A percentile compares a stretch with the other conserved stretches of the same genome.
Conservation (phyloP, 192 early-diverging fungal genomes). For the Neocallimastix lanati region DNA sequence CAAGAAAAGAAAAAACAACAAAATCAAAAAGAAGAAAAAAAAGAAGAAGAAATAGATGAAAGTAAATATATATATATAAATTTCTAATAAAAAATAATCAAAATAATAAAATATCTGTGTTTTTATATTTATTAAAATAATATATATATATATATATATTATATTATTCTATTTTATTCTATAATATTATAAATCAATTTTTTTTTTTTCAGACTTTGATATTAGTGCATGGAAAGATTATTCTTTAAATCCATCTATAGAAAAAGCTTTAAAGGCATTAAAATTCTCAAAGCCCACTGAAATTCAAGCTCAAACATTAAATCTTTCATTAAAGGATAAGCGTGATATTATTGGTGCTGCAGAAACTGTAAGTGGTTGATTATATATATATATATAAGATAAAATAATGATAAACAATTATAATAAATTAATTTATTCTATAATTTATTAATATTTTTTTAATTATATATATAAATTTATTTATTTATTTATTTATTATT, state of each 20-base stretch:
- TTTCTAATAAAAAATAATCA: too few relatives aligned
- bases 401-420: too few relatives aligned
- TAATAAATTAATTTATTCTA: too few relatives aligned
- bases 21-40: neutral
- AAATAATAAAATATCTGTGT: too few relatives aligned
- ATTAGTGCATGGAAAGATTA: conserved; percentile 54
- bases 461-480: too few relatives aligned
- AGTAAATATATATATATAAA: conserved; percentile 1
- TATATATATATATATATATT: too few relatives aligned
- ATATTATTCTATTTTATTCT: too few relatives aligned
- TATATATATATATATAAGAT: conserved; percentile 1
- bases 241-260: conserved; percentile 29
- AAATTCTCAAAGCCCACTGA: conserved; percentile 63
- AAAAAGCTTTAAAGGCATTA: conserved; percentile 47
- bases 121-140: too few relatives aligned
- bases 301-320: conserved; percentile 66
- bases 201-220: conserved; percentile 25
- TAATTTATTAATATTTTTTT: too few relatives aligned
- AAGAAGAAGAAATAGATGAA: conserved; percentile 3
- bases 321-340: conserved; percentile 43
- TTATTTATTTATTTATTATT: too few relatives aligned
- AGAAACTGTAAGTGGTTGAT: conserved; percentile 41
- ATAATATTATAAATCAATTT: too few relatives aligned
- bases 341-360: conserved; percentile 81
- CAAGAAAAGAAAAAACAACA: neutral